A percentile compares a stretch with the other conserved stretches of the same genome.
Conservation (phyloP, 176 grass and related monocot genomes). For the Thalia dealbata region DNA sequence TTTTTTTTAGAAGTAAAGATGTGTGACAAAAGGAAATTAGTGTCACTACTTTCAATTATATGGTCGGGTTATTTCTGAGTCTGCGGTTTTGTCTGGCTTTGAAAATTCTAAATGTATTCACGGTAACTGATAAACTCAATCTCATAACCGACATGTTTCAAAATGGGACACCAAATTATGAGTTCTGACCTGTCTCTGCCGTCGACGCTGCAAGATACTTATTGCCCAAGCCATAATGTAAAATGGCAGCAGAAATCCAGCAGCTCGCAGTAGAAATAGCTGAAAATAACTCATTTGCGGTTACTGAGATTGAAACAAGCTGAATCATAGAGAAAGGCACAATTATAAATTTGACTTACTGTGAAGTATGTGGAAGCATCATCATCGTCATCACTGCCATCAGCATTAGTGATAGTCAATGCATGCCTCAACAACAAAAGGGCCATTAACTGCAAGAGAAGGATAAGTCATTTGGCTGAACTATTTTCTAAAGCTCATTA, state of each 20-base stretch:
- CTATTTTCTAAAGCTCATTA: not conserved
- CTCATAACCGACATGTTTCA: not conserved
- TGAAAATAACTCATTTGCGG: constrained; percentile 10
- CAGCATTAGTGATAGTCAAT: constrained; percentile 43
- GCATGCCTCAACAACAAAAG: constrained; percentile 93
- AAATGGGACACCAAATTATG: not conserved
- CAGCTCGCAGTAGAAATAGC: constrained; percentile 85
- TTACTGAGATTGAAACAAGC: not conserved
- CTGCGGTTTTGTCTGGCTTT: not conserved
- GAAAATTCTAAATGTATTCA: not conserved
- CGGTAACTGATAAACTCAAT: not conserved
- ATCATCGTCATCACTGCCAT: constrained; percentile 76
- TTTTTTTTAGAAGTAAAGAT: not conserved
- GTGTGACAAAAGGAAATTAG: not conserved
- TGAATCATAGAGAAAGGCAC: not conserved
- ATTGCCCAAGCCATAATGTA: constrained; percentile 98
- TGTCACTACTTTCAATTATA: not conserved
- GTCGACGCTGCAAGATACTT: constrained; percentile 75
- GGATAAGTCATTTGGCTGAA: not conserved
- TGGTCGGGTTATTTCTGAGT: not conserved
- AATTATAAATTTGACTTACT: constrained; percentile 28
- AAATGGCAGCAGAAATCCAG: constrained; percentile 91
- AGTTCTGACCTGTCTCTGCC: constrained; percentile 62
- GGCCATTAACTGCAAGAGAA: constrained; percentile 67
- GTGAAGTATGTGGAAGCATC: constrained; percentile 72